Base-by-base conservation (phyloP, 2,329 filamentous ascomycete species). In the Nakataea oryzae region DNA sequence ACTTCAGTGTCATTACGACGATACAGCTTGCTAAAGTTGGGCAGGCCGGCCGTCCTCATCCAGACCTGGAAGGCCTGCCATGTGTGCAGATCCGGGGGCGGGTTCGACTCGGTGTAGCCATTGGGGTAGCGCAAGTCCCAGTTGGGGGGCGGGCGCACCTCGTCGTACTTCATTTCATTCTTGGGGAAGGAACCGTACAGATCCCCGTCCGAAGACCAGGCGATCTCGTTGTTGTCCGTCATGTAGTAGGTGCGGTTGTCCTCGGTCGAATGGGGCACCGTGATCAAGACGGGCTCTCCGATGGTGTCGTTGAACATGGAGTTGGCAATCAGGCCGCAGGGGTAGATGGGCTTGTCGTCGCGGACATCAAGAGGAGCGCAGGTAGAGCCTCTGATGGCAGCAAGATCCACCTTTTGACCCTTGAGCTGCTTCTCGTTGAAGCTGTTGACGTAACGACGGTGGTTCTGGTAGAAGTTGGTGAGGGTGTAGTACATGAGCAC, bases 401-500 rank as follows among this genome's bases (percentile, higher is more conserved):
- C 68, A 63, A 81, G 82, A 34, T 79, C 78, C 24, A 89, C 82
- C 13, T 80, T 81, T 7, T 86, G 79, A 57, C 93, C 95, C 67
- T 88, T 77, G 61, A 99, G 80, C 75, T 99, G 95, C 61, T 90
- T 81, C 63, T 87, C 82, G 70, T 93, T 89, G 70, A 96, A 89
- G 1, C 91, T 96, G 71, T 91, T 90, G 64, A 97, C 95, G 69
- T 99, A 99, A 74, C 93, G 88, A 67, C 95, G 89, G 73, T 99
- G 95, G 73, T 99, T 99, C 76, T 99, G 95, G 79, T 97, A 97
- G 78, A 99, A 99, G 77, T 97, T 96, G 63, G 91, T 93, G 65
- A 99, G 86, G 68, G 89, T 89, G 75, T 99, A 99, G 79, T 97
- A 99, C 75, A 97, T 86, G 64, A 93, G 84, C 13, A 99, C 90